Conservation (phyloP, 2,329 filamentous ascomycete genomes). For the Calcarisporium arbuscula region DNA sequence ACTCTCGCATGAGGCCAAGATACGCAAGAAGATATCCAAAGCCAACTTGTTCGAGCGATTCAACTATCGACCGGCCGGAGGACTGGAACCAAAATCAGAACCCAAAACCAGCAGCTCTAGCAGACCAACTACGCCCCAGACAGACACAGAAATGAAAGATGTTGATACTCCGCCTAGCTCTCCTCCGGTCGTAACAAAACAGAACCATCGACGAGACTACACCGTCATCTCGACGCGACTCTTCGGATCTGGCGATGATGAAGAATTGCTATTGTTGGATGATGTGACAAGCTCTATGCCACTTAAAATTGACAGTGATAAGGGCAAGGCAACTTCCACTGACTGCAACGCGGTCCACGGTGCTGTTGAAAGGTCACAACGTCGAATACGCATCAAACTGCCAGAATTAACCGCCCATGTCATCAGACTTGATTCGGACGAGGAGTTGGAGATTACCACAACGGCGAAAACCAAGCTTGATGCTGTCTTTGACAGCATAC, state of each 20-base stretch:
- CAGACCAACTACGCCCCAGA: conserved; percentile 42
- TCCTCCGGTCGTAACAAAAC: conserved; percentile 36
- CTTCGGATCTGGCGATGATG: too few relatives aligned
- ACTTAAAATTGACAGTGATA: conserved; percentile 47
- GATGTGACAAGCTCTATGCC: conserved; percentile 24
- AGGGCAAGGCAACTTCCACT: conserved; percentile 51
- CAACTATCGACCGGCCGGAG: conserved; percentile 55
- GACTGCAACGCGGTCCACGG: too few relatives aligned
- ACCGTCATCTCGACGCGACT: too few relatives aligned
- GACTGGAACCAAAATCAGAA: conserved; percentile 19
- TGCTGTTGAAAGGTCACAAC: conserved; percentile 27
- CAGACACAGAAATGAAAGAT: conserved; percentile 45
- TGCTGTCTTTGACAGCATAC: conserved; percentile 64
- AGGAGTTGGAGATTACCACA: conserved; percentile 58
- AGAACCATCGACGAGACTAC: too few relatives aligned
- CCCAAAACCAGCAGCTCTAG: conserved; percentile 49
- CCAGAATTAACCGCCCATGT: conserved; percentile 33
- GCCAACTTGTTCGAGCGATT: conserved; percentile 78
- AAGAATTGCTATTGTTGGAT: conserved; percentile 32
- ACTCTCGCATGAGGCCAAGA: conserved; percentile 80
- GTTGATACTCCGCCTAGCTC: conserved; percentile 69
- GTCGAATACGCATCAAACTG: conserved; percentile 45
- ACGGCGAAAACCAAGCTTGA: conserved; percentile 46
- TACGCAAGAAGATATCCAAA: conserved; percentile 85
- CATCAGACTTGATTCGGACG: conserved; percentile 41